Base-by-base conservation (phyloP, 352 stramenopile species). In the Globisporangium polare region DNA sequence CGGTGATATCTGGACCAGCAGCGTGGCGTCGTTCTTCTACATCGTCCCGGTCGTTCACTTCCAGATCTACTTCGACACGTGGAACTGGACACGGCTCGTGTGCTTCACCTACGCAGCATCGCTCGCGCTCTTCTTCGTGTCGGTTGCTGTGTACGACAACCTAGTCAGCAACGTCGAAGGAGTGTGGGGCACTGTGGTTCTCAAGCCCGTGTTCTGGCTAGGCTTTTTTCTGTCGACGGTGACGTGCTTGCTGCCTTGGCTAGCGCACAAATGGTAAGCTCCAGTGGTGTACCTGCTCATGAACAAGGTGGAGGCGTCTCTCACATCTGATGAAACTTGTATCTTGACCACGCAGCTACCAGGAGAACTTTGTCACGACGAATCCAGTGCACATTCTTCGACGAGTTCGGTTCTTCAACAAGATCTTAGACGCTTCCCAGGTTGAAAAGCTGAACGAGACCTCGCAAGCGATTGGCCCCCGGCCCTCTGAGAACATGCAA, bases 31-130 rank as follows among this genome's bases (percentile, higher is more conserved):
- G 10, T 99, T 98, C 77, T 96, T 93, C 56, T 93, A 88, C 65
- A 86, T 98, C 29, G 82, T 99, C 13, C 82, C 94, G 0, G 75
- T 97, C n/a, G 86, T 98, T 24, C 96, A 97, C 54, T 78, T 97
- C 62, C 80, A 92, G 69, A 88, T 94, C 22, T 90, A 74, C 53
- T 73, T 77, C 33, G 79, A 94, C 63, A 94, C 83, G 41, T 90
- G 79, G 85, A 86, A 90, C 63, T 94, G 85, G 85, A 87, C 83
- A 20, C 65, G 51, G 12, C 26, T 86, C 13, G 72, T 84, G 2
- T 31, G 58, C 18, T 54, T 70, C 9, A 74, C 65, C 1, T 89
- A 94, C 58, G 26, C 55, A 3, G 56, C 76, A 8, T 92, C 83
- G 18, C 49, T 94, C 10, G 52, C 60, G n/a, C 51, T 78, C 0